Evolutionary conservation across 768 basidiomycete species (phyloP).

Genomic region (Amanita thiersii): DNA sequence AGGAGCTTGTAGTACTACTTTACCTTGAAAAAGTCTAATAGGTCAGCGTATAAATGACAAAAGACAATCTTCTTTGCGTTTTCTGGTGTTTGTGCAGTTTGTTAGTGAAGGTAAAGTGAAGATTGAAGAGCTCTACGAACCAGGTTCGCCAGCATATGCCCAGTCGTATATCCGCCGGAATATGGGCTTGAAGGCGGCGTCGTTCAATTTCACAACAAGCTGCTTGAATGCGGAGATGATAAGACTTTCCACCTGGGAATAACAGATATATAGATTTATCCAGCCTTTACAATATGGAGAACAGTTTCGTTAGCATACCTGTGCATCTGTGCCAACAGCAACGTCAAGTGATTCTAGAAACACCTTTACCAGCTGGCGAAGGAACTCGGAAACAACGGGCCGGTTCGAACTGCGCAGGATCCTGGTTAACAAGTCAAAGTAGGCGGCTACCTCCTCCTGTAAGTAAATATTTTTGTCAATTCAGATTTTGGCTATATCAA

Average conservation of each 20-base stretch:
- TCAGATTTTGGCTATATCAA: too few species aligned
- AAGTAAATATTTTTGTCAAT: not conserved
- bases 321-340: constrained; percentile 19
- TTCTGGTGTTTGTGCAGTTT: too few species aligned
- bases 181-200: constrained; percentile 82
- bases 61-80: constrained; percentile 59
- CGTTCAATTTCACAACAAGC: constrained; percentile 88
- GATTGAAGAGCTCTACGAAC: constrained; percentile 23
- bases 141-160: constrained; percentile 62
- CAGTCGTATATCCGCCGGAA: constrained; percentile 93
- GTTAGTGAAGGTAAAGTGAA: not conserved
- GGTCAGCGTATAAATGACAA: constrained; percentile 59
- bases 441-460: constrained; percentile 34
- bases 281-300: not conserved
- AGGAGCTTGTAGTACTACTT: constrained; percentile 9
- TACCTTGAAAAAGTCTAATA: constrained; percentile 89
- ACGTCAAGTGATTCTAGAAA: constrained; percentile 76
- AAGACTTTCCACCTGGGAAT: constrained; percentile 38
- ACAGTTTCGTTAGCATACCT: constrained; percentile 20
- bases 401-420: constrained; percentile 59
- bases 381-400: constrained; percentile 52
- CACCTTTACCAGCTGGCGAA: constrained; percentile 64
- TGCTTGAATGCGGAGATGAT: constrained; percentile 76
- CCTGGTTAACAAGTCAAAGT: constrained; percentile 64
- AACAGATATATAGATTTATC: constrained; percentile 1